phyloP scores from a whole-genome alignment of 805 yeast genomes.

The Candida dajiaensis region DNA sequence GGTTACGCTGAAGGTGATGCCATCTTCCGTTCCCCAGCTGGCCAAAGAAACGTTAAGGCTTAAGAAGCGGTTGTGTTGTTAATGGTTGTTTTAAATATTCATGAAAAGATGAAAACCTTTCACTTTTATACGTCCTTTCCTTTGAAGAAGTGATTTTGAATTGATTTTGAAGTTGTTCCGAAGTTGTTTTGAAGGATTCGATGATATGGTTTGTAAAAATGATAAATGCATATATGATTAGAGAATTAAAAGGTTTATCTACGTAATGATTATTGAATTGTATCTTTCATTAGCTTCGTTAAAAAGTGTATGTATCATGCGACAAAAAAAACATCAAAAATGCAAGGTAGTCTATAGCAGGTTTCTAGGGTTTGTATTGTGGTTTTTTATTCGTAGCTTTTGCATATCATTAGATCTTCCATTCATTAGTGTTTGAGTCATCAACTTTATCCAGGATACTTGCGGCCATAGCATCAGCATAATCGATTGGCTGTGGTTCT shows the following conservation, averaged over 20 bases:
- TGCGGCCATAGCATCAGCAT: constrained; percentile 24
- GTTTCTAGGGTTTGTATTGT: no score
- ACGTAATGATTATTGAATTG: background rate
- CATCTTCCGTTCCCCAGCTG: constrained; percentile 80
- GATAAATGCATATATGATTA: background rate
- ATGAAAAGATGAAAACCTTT: background rate
- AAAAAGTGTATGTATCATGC: background rate
- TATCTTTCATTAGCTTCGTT: constrained; percentile 4
- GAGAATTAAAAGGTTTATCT: background rate
- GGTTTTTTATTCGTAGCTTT: background rate
- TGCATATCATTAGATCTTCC: constrained; percentile 16
- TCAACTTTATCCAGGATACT: constrained; percentile 24
- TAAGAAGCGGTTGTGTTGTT: constrained; percentile 24
- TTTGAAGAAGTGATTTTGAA: no score
- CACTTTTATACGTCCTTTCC: no score
- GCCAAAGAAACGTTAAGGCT: constrained; percentile 69
- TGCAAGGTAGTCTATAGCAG: no score
- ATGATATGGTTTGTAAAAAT: background rate
- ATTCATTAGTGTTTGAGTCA: constrained; percentile 13
- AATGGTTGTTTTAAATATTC: background rate
- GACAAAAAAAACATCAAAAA: no score
- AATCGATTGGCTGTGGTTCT: constrained; percentile 10
- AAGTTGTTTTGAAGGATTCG: background rate
- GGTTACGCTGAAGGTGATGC: constrained; percentile 99
- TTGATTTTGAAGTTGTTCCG: background rate